Base-by-base conservation (phyloP, 352 stramenopile species). In the Pythium sp. region DNA sequence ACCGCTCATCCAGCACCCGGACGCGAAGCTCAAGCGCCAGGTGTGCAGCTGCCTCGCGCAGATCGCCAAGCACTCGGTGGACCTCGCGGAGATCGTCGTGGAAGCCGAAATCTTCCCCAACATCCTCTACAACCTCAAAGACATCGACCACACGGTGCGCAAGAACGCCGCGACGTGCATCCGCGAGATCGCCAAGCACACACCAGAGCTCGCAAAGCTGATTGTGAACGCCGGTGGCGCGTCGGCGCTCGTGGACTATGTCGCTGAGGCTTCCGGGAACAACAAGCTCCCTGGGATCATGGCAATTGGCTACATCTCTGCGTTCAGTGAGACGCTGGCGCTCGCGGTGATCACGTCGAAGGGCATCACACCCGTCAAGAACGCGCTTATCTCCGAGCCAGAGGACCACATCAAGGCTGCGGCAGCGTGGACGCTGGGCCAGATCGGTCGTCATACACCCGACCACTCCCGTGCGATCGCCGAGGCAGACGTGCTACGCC, bases 391-490 rank as follows among this genome's bases (percentile, higher is more conserved):
- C 30, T 90, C 90, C 1, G 95, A 98, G 74, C 89, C 91, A 6
- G 95, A 98, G 81, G 95, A 98, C 71, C 95, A 98, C 71, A 97
- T 98, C 71, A 98, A 98, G 77, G 93, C 93, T 14, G 94, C 95
- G 0, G 94, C 87, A 62, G 94, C 90, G n/a, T 98, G 95, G 95
- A 97, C 91, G n/a, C 76, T 98, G 41, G 95, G 95, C 0, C 95
- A 98, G 69, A 97, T 98, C 51, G 95, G 95, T 11, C 83, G 95
- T 5, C 95, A 98, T 74, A 98, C 94, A 18, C 93, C 95, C 0
- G 93, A 98, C 65, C 95, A 98, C 73, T 96, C 95, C 24, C 84
- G 93, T 22, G 90, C 93, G 5, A 79, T 98, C 22, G 93, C 94
- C 4, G 95, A 98, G 62, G 92, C 90, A 5, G 95, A 98, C 67